Evolutionary conservation across 352 stramenopile genomes (phyloP), one percentile per base, ranked within the genome.

Genomic region (Pythium rishiriense): DNA sequence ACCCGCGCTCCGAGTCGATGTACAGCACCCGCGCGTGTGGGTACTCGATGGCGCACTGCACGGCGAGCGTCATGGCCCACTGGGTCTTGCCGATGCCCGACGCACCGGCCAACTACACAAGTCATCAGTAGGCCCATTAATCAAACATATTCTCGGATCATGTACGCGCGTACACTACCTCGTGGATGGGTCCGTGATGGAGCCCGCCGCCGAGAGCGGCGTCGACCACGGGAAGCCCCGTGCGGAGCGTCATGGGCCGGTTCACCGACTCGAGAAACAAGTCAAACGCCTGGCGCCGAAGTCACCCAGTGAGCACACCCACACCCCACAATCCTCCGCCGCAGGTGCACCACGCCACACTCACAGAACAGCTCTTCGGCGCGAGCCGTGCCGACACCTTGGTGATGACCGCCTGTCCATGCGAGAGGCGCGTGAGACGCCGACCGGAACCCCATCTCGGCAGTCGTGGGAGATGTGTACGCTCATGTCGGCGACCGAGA

Each of bases 1-100:
- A 90, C 53, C 87, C 89, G 49, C 83, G 77, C 45, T 90, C 83
- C 4, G 73, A 76, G 47, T 94, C 83, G 46, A 92, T 78, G 61
- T 85, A 94, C 51, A 94, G 48, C 22, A 93, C 74, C 0, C 56
- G 65, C 17, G 72, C 68, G 5, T 85, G 66, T 5, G 73, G 74
- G 59, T 92, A 88, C 57, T 93, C 79, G 52, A 88, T 64, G 8
- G 78, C 76, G 48, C 83, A 93, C 15, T 77, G 65, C 42, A 91
- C 83, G 3, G 83, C 79, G 26, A 94, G 69, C n/a, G 80, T 89
- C 81, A 93, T 90, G 19, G 72, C 76, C 21, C 79, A 55, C 65
- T 94, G 86, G 45, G 75, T 88, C 64, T 94, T 94, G 42, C 86
- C 86, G 29, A 93, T 89, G 8, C 74, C 82, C 31, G 81, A 69